Evolutionary conservation across 495 filamentous ascomycete species (phyloP).

Genomic region (Niebla homalea): DNA sequence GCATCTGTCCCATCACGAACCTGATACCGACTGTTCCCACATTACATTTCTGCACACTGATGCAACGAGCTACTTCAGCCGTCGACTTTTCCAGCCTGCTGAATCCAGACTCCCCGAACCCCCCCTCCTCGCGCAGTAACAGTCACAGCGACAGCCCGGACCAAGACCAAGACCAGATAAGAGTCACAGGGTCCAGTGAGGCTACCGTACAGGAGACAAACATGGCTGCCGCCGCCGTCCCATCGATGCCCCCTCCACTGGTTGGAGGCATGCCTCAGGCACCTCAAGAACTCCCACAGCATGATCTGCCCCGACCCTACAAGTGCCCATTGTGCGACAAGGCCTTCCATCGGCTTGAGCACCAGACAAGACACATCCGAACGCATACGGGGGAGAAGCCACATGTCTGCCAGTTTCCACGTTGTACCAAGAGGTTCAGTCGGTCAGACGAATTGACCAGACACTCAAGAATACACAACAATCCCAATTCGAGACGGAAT

Average conservation of each 20-base stretch:
- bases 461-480: conserved; percentile 97
- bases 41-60: conserved; percentile 38
- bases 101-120: conserved; percentile 38
- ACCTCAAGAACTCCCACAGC: conserved; percentile 36
- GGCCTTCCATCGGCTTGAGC: conserved; percentile 95
- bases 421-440: conserved; percentile 95
- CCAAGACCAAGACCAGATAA: neutral
- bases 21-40: neutral
- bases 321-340: conserved; percentile 98
- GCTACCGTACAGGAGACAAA: conserved; percentile 26
- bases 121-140: conserved; percentile 2
- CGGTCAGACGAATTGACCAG: conserved; percentile 93
- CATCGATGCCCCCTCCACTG: conserved; percentile 46
- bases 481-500: conserved; percentile 88
- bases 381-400: conserved; percentile 98
- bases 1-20: too few species aligned
- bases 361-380: conserved; percentile 94
- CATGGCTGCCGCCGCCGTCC: conserved; percentile 52
- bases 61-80: conserved; percentile 59
- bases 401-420: conserved; percentile 84
- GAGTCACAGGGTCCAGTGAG: neutral
- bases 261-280: conserved; percentile 43
- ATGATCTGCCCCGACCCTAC: conserved; percentile 89
- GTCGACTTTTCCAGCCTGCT: conserved; percentile 70
- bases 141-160: conserved; percentile 1